Percentiles rank a stretch among this genome's conserved stretches.
Evolutionary conservation across 164 flowering plant species (phyloP).

Genomic region (Cinnamomum micranthum): DNA sequence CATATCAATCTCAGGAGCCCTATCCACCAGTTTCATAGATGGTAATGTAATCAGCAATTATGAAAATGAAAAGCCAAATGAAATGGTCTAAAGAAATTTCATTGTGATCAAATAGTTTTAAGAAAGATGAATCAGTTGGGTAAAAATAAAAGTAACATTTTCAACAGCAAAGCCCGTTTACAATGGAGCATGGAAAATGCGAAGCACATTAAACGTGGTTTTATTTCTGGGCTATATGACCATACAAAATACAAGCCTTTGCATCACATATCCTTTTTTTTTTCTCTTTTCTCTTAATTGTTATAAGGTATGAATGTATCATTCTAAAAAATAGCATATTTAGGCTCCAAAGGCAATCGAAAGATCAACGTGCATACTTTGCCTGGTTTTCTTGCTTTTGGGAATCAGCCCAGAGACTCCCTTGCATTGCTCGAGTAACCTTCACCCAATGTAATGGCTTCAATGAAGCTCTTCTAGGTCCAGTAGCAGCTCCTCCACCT

Average conservation of each 20-base stretch:
- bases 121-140: not conserved
- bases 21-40: conserved; percentile 19
- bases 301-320: not conserved
- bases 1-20: conserved; percentile 96
- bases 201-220: not conserved
- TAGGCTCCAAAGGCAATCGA: not conserved
- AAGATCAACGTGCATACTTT: conserved; percentile 35
- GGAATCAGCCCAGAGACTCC: conserved; percentile 95
- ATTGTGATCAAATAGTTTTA: not conserved
- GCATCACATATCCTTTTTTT: not conserved
- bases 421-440: conserved; percentile 93
- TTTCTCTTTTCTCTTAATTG: too few relatives aligned
- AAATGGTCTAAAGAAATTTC: not conserved
- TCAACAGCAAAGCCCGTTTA: too few relatives aligned
- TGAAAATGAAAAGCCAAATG: not conserved
- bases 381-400: conserved; percentile 64
- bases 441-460: conserved; percentile 97
- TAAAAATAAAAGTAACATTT: not conserved
- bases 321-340: not conserved
- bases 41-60: conserved; percentile 12
- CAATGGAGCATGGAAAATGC: not conserved
- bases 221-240: not conserved
- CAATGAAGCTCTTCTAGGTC: conserved; percentile 61
- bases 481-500: conserved; percentile 44
- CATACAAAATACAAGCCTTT: not conserved